Base-by-base conservation (phyloP, 78 protist species). In the Pelomyxa schiedti region DNA sequence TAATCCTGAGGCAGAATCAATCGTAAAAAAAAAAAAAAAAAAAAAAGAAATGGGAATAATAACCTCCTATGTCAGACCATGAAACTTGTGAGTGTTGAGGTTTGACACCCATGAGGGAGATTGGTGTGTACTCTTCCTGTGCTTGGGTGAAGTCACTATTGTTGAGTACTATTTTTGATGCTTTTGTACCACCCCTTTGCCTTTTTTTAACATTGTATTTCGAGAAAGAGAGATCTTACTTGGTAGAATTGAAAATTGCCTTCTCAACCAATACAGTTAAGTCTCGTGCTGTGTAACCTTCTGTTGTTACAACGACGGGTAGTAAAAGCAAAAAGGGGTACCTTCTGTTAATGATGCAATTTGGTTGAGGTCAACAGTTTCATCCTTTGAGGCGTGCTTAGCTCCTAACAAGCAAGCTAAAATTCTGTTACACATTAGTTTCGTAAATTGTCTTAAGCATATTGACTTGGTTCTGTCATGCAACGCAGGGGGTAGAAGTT, bases 11-110 rank as follows among this genome's bases (percentile, higher is more conserved):
- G n/a, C n/a, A n/a, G n/a, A n/a, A n/a, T n/a, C n/a, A n/a, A n/a
- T 52, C 63, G 63, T 52, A 24, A 52, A 24, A 52, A n/a, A 24
- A 52, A 24, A 24, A 24, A 52, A 52, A 52, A 52, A 52, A 24
- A n/a, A 52, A 24, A 52, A 52, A 24, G 24, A 52, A 52, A 52
- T n/a, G n/a, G n/a, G n/a, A n/a, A n/a, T n/a, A n/a, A n/a, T n/a
- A n/a, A n/a, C 88, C 88, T 53, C 88, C 88, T 47, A 84, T 70
- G 41, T 84, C 88, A 6, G 42, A 3, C 88, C 88, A 84, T 52
- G 63, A 28, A 22, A 64, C 67, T 29, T 78, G 82, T 9, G 88
- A 79, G 9, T 22, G 26, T 40, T 70, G 78, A 7, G 72, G 22
- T 39, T 84, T 72, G 9, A 84, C 70, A 42, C 83, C 88, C 35